phyloP scores from a whole-genome alignment of 768 basidiomycete genomes.

The Termitomyces sp. region DNA sequence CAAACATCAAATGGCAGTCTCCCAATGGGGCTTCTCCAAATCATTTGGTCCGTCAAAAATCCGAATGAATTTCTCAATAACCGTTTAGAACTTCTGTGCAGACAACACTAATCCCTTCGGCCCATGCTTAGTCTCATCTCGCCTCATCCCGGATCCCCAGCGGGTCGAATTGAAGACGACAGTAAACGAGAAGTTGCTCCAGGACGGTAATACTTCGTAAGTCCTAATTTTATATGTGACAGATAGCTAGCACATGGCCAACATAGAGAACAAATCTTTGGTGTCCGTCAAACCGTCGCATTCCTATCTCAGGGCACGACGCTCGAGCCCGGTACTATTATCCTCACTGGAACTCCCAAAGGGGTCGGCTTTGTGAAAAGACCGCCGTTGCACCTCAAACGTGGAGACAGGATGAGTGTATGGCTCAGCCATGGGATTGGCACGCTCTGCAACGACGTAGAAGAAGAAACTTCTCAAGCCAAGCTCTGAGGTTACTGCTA shows the following conservation, averaged over 20 bases:
- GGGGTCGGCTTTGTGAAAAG: conserved; percentile 78
- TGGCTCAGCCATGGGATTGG: conserved; percentile 74
- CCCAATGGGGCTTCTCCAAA: conserved; percentile 89
- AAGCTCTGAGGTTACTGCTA: conserved; percentile 30
- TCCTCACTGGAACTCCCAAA: conserved; percentile 78
- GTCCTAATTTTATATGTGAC: conserved; percentile 17
- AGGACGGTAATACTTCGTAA: conserved; percentile 77
- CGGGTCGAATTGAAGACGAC: conserved; percentile 53
- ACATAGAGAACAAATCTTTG: conserved; percentile 75
- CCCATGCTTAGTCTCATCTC: conserved; percentile 70
- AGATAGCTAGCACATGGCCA: not conserved
- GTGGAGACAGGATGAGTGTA: conserved; percentile 66
- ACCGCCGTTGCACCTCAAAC: conserved; percentile 63
- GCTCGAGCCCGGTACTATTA: conserved; percentile 73
- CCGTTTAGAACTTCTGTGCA: conserved; percentile 14
- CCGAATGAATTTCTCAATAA: not conserved
- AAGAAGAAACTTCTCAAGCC: conserved; percentile 51
- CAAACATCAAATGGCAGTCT: conserved; percentile 71
- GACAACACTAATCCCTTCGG: conserved; percentile 74
- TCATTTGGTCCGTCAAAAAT: conserved; percentile 55
- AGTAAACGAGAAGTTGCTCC: conserved; percentile 63
- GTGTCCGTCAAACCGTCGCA: conserved; percentile 66
- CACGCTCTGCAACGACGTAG: conserved; percentile 71
- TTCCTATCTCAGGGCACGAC: conserved; percentile 85
- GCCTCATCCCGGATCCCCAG: conserved; percentile 61